Base-by-base conservation (phyloP, 257 asterid species). In the Solanum peruvianum region DNA sequence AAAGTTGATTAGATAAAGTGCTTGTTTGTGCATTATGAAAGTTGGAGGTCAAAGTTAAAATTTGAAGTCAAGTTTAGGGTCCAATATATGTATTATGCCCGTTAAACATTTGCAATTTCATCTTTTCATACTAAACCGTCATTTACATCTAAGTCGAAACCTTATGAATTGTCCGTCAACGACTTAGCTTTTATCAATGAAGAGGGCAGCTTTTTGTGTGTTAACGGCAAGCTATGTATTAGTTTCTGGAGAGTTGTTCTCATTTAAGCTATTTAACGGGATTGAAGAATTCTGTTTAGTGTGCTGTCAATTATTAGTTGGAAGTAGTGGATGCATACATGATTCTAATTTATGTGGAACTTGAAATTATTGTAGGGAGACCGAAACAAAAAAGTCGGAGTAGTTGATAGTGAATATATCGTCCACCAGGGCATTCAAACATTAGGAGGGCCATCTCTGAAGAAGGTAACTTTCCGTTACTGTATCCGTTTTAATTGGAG, bases 341-440 rank as follows among this genome's bases (percentile, higher is more conserved):
- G 85, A 47, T 49, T 49, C 20, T 81, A 31, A 20, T 45, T 47
- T 18, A 18, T 21, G 45, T 0, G 44, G 16, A 27, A 81, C 69
- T 18, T 49, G 70, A 49, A 11, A 47, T 75, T 84, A 35, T 56
- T 85, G 45, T 86, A 95, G 99, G 99, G 99, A 14, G 98, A 95
- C 87, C 96, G 98, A 47, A 89, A 94, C 23, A 91, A 91, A 88
- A 97, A 94, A 66, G 99, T 97, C 25, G 99, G 99, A 87, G 93
- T 97, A 75, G 98, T 97, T 89, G 99, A 97, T 88, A 93, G 98
- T 76, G 98, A 96, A 89, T 97, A 92, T 88, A 45, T 97, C 41
- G 93, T 96, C 87, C 99, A 97, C 92, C 99, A 97, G 92, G 93
- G 99, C 62, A 97, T 94, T 92, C 98, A 96, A 91, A 96, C 99